phyloP scores from a whole-genome alignment of 108 stramenopile species.

The Phaeodactylum tricornutum region DNA sequence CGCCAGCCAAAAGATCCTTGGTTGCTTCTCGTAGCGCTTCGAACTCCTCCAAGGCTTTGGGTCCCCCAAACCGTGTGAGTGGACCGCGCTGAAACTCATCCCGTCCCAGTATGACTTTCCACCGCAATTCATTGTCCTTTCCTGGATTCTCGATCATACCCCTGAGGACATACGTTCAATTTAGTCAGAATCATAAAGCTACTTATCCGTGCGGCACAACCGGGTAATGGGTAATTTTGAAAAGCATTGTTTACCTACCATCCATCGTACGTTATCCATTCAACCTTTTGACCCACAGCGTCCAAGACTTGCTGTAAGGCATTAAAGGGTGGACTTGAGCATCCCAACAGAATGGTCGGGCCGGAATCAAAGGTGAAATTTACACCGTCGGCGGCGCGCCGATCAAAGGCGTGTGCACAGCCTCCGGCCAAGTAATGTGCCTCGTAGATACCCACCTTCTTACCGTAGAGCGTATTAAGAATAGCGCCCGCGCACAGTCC shows the following conservation, averaged over 20 bases:
- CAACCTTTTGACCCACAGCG: conserved; percentile 61
- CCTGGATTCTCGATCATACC: conserved; percentile 81
- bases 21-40: conserved; percentile 45
- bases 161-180: no score
- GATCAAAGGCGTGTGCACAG: conserved; percentile 83
- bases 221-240: no score
- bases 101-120: conserved; percentile 75
- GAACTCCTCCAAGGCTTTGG: conserved; percentile 45
- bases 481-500: conserved; percentile 87
- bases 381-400: conserved; percentile 6
- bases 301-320: conserved; percentile 84
- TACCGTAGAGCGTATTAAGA: conserved; percentile 68
- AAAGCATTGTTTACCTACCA: no score
- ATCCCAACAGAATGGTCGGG: conserved; percentile 83
- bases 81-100: conserved; percentile 66
- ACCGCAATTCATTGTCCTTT: conserved; percentile 35
- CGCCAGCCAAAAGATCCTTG: conserved; percentile 42
- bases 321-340: conserved; percentile 58
- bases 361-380: conserved; percentile 85
- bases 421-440: conserved; percentile 87
- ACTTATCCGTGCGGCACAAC: no score
- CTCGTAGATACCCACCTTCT: conserved; percentile 80
- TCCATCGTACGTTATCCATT: conserved; percentile 83
- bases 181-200: no score
- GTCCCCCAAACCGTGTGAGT: conserved; percentile 50